These are phyloP conservation scores for Cladosporium sp. DNA, from an alignment of 2,329 filamentous ascomycete species.

Conservation along the genomic window DNA sequence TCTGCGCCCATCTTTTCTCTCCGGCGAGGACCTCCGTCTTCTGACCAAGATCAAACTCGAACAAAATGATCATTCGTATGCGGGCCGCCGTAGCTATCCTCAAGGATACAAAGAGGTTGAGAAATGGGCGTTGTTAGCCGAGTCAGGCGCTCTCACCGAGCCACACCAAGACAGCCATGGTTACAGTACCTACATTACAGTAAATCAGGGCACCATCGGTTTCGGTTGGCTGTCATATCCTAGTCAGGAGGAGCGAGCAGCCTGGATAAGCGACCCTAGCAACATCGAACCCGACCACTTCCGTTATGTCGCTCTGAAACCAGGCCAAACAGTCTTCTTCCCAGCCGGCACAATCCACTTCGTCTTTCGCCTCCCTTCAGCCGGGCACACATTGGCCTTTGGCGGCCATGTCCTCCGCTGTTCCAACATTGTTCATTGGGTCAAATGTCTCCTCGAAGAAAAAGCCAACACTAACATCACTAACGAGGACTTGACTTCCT, in stretches of 20 bases:
- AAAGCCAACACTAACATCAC: constrained; percentile 40
- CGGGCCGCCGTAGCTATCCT: constrained; percentile 24
- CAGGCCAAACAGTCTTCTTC: constrained; percentile 30
- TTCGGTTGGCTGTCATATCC: constrained; percentile 30
- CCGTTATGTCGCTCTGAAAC: constrained; percentile 28
- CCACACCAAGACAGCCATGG: constrained; percentile 32
- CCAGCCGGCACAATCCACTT: constrained; percentile 31
- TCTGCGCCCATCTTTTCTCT: constrained; percentile 28
- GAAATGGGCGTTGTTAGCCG: constrained; percentile 31
- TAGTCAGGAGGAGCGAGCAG: constrained; percentile 21
- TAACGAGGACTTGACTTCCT: constrained; percentile 40
- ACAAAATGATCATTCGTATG: constrained; percentile 8
- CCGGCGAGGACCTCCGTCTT: constrained; percentile 28
- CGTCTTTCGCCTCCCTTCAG: constrained; percentile 28
- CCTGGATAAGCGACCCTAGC: constrained; percentile 20
- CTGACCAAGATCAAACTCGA: constrained; percentile 30
- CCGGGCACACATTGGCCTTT: constrained; percentile 29
- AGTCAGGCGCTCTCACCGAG: constrained; percentile 30
- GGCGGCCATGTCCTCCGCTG: constrained; percentile 30
- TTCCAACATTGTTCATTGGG: constrained; percentile 37
- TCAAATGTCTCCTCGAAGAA: constrained; percentile 42
- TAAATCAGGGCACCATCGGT: constrained; percentile 28
- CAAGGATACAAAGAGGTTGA: constrained; percentile 32
- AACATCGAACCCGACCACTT: constrained; percentile 23
- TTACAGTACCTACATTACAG: constrained; percentile 31